These are phyloP conservation scores for Hemileccinum rubropunctum DNA, from an alignment of 768 basidiomycete species.

Conservation along the genomic window DNA sequence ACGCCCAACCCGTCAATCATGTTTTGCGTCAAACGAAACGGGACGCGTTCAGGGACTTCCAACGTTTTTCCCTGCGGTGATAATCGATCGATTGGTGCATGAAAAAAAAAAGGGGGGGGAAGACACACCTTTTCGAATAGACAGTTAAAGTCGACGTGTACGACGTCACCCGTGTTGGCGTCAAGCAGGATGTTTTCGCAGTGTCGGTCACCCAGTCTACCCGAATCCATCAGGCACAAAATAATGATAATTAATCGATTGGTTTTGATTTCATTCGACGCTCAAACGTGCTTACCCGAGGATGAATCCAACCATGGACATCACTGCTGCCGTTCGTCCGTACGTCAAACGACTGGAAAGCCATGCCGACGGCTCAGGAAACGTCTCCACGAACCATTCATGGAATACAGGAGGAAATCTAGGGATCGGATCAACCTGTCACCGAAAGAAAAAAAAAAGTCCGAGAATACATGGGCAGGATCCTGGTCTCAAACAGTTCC, in stretches of 20 bases:
- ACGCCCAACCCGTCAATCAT: conserved; percentile 90
- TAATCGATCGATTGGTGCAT: no score
- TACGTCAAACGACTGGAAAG: conserved; percentile 84
- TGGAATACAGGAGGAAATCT: conserved; percentile 88
- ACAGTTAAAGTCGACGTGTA: conserved; percentile 98
- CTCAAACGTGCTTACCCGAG: conserved; percentile 57
- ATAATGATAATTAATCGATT: no score
- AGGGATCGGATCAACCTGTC: not conserved
- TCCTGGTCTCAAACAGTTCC: conserved; percentile 47
- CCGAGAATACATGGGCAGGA: conserved; percentile 51
- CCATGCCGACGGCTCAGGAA: conserved; percentile 97
- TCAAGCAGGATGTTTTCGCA: conserved; percentile 96
- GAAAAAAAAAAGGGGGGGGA: no score
- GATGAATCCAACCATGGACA: conserved; percentile 98
- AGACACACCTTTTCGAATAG: conserved; percentile 84
- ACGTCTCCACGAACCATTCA: conserved; percentile 96
- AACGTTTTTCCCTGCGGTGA: conserved; percentile 65
- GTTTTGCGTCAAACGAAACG: conserved; percentile 94
- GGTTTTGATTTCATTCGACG: no score
- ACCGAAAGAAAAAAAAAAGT: not conserved
- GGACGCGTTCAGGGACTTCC: conserved; percentile 87
- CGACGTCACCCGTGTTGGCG: conserved; percentile 79
- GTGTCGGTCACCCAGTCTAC: conserved; percentile 95
- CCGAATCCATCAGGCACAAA: no score
- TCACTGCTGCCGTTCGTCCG: conserved; percentile 88